Conservation (phyloP, 495 filamentous ascomycete genomes). For the Hamigera avellanea region DNA sequence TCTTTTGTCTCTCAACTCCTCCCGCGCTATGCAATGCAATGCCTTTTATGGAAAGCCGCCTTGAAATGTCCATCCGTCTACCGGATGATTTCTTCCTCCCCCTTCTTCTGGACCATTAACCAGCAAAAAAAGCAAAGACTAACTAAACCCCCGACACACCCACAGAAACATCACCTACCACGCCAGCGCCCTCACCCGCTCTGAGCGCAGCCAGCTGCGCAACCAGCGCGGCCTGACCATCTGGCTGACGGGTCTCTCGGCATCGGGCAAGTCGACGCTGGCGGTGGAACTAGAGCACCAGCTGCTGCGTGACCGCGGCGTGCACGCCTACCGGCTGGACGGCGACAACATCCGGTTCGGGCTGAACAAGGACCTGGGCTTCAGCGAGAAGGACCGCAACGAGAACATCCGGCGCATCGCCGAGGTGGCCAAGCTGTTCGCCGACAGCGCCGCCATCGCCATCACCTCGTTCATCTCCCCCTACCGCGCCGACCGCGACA, state of each 20-base stretch:
- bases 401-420: constrained; percentile 96
- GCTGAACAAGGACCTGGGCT: constrained; percentile 92
- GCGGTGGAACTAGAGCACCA: constrained; percentile 94
- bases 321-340: constrained; percentile 86
- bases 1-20: too few relatives aligned
- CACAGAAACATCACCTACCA: constrained; percentile 98
- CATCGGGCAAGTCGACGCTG: constrained; percentile 92
- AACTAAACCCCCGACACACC: too few relatives aligned
- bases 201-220: constrained; percentile 68
- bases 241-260: constrained; percentile 94
- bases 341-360: constrained; percentile 99
- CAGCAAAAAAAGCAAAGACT: too few relatives aligned
- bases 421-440: constrained; percentile 94
- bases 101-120: too few relatives aligned
- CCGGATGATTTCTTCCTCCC: too few relatives aligned
- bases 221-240: constrained; percentile 86
- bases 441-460: constrained; percentile 75
- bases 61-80: too few relatives aligned
- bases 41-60: too few relatives aligned
- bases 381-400: constrained; percentile 82
- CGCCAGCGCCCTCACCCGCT: constrained; percentile 71
- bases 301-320: constrained; percentile 59
- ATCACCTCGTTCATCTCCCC: constrained; percentile 97
- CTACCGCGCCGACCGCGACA: constrained; percentile 72
- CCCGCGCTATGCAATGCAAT: too few relatives aligned